phyloP scores from a whole-genome alignment of 176 grass and related monocot species.

The Typha latifolia region DNA sequence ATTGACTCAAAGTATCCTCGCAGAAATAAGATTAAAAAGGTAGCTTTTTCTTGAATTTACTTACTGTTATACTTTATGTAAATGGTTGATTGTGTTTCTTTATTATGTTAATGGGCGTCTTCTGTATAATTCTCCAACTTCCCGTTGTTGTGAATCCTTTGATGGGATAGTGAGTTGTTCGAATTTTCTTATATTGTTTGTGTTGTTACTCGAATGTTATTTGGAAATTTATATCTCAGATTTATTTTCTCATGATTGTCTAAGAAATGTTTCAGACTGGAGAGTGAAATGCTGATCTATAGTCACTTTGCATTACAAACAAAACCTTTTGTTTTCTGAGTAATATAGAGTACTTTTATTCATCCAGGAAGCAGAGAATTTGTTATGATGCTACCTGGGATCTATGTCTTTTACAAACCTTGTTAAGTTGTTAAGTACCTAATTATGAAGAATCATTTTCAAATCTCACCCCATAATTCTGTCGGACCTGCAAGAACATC shows the following conservation, averaged over 20 bases:
- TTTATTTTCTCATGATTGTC: background rate
- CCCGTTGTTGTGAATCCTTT: background rate
- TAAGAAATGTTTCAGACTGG: background rate
- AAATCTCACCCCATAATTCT: background rate
- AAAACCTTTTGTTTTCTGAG: background rate
- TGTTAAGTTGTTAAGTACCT: background rate
- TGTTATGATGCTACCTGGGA: background rate
- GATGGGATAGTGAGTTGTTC: background rate
- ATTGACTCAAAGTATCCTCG: background rate
- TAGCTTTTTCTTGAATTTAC: background rate
- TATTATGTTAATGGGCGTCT: background rate
- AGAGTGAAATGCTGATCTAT: background rate
- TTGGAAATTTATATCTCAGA: background rate
- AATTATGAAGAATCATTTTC: background rate
- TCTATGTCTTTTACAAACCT: background rate
- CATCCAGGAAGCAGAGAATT: background rate
- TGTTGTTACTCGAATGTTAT: background rate
- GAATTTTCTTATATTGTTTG: background rate
- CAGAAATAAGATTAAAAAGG: background rate
- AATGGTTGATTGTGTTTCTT: background rate
- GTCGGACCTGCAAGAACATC: background rate
- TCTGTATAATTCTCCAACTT: background rate
- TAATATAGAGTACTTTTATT: background rate
- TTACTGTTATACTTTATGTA: background rate
- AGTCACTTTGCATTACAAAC: background rate